phyloP scores from a whole-genome alignment of 164 flowering plant species.

The Vitis amurensis region DNA sequence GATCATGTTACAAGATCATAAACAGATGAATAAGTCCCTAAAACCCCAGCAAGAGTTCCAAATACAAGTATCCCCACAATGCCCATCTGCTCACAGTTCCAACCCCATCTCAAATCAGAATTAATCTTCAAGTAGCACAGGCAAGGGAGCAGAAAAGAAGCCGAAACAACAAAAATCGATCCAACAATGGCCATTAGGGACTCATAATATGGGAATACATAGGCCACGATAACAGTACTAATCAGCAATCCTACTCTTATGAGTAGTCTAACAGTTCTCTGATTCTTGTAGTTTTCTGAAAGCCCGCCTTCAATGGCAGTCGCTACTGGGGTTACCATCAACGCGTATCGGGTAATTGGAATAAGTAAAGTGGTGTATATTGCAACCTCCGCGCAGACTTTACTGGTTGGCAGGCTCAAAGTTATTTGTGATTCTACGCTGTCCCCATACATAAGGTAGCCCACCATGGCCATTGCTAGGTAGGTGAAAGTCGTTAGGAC shows the following conservation, averaged over 20 bases:
- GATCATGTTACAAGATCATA: conserved; percentile 7
- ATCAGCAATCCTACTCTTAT: conserved; percentile 1
- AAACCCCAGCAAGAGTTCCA: conserved; percentile 15
- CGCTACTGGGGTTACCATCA: conserved; percentile 24
- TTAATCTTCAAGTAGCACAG: conserved; percentile 21
- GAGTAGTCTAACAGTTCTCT: neutral
- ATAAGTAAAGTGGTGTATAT: conserved; percentile 23
- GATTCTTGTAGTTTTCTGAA: neutral
- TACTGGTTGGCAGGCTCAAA: conserved; percentile 13
- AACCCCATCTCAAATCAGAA: neutral
- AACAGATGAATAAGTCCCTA: conserved; percentile 20
- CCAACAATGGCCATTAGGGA: no score
- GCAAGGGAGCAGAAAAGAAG: conserved; percentile 11
- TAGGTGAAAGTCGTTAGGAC: conserved; percentile 14
- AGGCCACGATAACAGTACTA: no score
- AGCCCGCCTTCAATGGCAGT: conserved; percentile 20
- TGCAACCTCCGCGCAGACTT: conserved; percentile 11
- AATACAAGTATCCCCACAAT: conserved; percentile 7
- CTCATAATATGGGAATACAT: no score
- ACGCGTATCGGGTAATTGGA: conserved; percentile 19
- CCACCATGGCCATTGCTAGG: conserved; percentile 14
- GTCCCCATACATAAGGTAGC: conserved; percentile 30
- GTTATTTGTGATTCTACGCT: conserved; percentile 20
- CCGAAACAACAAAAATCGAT: no score
- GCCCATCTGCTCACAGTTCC: conserved; percentile 10